Conservation (phyloP, 2,329 filamentous ascomycete genomes). For the Cladosporium halotolerans region DNA sequence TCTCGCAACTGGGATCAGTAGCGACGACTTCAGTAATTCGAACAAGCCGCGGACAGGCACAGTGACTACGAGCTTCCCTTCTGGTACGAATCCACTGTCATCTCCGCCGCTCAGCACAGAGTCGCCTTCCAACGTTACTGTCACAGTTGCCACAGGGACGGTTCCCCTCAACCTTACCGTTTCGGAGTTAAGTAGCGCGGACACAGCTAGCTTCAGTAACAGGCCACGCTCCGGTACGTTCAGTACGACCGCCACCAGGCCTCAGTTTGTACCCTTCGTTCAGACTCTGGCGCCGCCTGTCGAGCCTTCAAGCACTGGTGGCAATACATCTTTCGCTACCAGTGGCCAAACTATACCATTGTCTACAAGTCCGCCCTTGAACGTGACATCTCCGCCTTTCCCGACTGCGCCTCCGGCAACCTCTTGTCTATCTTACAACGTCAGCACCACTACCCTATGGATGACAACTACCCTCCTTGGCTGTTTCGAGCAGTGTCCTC, state of each 20-base stretch:
- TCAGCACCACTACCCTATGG: conserved; percentile 6
- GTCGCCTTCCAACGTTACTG: background rate
- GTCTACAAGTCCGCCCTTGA: background rate
- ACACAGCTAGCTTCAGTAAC: background rate
- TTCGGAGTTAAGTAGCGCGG: background rate
- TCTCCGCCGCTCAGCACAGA: conserved; percentile 2
- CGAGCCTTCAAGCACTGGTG: background rate
- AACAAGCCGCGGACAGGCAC: background rate
- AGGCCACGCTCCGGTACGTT: conserved; percentile 9
- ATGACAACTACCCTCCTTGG: conserved; percentile 13
- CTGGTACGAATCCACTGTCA: background rate
- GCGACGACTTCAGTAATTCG: background rate
- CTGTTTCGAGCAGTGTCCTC: conserved; percentile 15
- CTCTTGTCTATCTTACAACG: background rate
- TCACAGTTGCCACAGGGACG: conserved; percentile 2
- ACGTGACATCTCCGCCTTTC: conserved; percentile 4
- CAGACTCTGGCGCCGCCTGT: background rate
- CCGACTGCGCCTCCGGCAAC: conserved; percentile 7
- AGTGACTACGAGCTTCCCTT: background rate
- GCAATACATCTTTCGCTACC: background rate
- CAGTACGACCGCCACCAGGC: background rate
- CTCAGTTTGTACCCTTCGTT: background rate
- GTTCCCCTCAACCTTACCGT: background rate
- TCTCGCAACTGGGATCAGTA: background rate
- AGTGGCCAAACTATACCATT: background rate